Percentiles rank a stretch among this genome's conserved stretches.
phyloP scores from a whole-genome alignment of 2,329 filamentous ascomycete species.

The Remersonia thermophila region DNA sequence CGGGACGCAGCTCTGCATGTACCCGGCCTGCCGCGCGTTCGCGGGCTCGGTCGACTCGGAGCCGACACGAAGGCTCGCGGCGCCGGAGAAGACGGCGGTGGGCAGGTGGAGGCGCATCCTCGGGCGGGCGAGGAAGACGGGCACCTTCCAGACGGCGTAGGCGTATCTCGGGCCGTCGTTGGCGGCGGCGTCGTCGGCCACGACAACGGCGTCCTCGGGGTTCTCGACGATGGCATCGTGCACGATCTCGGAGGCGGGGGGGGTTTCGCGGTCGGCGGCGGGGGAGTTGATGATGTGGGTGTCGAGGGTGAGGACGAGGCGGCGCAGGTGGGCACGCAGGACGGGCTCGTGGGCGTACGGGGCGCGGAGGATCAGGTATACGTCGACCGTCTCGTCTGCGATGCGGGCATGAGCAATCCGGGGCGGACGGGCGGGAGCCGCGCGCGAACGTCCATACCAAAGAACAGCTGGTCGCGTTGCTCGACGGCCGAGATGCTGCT shows the following conservation, averaged over 20 bases:
- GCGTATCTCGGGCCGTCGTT: slow-evolving; percentile 27
- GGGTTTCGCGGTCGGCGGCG: slow-evolving; percentile 33
- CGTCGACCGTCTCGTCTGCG: slow-evolving; percentile 59
- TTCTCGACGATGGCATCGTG: slow-evolving; percentile 42
- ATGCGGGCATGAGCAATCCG: slow-evolving; percentile 36
- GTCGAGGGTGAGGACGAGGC: slow-evolving; percentile 55
- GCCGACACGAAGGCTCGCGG: slow-evolving; percentile 42
- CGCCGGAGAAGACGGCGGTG: slow-evolving; percentile 50
- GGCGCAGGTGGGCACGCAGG: slow-evolving; percentile 46
- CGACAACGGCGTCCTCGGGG: slow-evolving; percentile 36
- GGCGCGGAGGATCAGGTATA: slow-evolving; percentile 57
- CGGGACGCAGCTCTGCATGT: slow-evolving; percentile 56
- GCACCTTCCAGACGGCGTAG: slow-evolving; percentile 48
- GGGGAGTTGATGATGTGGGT: slow-evolving; percentile 50
- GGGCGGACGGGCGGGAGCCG: slow-evolving; percentile 23
- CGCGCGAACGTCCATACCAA: slow-evolving; percentile 42
- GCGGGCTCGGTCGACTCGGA: slow-evolving; percentile 30
- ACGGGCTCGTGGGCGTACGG: slow-evolving; percentile 45
- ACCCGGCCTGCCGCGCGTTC: slow-evolving; percentile 41
- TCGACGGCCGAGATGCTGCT: slow-evolving; percentile 45
- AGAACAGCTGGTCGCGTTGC: slow-evolving; percentile 54
- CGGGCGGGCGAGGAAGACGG: slow-evolving; percentile 45
- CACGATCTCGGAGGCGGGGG: slow-evolving; percentile 45
- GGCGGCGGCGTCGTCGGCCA: slow-evolving; percentile 31
- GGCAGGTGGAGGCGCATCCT: slow-evolving; percentile 55